These are phyloP conservation scores for Claviceps citrina DNA, from an alignment of 2,329 filamentous ascomycete species.

Conservation along the genomic window DNA sequence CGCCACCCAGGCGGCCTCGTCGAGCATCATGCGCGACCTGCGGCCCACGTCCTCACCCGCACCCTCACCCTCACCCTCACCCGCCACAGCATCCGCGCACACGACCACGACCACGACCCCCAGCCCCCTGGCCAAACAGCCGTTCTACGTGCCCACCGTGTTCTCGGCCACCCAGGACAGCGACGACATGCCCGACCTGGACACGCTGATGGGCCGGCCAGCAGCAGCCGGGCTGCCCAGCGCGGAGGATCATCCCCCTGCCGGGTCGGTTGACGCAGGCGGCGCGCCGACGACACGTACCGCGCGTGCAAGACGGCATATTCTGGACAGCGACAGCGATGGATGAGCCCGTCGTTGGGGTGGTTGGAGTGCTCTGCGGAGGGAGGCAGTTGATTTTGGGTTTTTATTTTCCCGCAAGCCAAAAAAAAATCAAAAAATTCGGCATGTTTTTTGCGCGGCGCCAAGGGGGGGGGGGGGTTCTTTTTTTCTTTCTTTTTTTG, in stretches of 20 bases:
- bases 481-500: no score
- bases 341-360: constrained; percentile 6
- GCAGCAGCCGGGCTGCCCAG: background rate
- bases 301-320: constrained; percentile 13
- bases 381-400: no score
- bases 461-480: no score
- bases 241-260: background rate
- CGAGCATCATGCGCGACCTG: constrained; percentile 22
- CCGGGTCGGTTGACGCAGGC: constrained; percentile 5
- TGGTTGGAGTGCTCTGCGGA: no score
- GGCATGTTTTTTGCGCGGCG: no score
- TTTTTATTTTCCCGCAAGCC: no score
- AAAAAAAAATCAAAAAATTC: no score
- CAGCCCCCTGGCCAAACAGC: constrained; percentile 10
- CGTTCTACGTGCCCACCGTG: constrained; percentile 23
- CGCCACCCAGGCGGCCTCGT: constrained; percentile 25
- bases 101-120: constrained; percentile 3
- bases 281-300: constrained; percentile 9
- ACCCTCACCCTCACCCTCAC: no score
- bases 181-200: constrained; percentile 23
- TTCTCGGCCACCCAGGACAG: constrained; percentile 27
- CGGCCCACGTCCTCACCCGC: constrained; percentile 16
- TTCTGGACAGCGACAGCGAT: constrained; percentile 19
- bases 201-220: constrained; percentile 13
- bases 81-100: constrained; percentile 10